These are phyloP conservation scores for Prunus dulcis DNA, from an alignment of 306 rosid species.

Conservation along the genomic window DNA sequence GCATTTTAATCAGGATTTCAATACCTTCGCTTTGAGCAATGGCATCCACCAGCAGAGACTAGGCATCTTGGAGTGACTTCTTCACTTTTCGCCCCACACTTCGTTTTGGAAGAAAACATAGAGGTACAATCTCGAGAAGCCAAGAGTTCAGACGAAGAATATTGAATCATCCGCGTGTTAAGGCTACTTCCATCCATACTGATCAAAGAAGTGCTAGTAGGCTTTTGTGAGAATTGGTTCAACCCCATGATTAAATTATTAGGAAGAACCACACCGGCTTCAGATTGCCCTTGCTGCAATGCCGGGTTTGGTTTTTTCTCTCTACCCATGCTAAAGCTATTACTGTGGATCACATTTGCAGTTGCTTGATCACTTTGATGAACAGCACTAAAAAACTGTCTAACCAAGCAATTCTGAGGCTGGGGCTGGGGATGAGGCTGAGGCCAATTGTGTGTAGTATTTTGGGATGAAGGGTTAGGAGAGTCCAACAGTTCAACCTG, in stretches of 20 bases:
- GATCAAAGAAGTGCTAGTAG: constrained; percentile 10
- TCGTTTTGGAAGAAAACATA: constrained; percentile 13
- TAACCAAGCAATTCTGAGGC: neutral
- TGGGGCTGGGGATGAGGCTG: no score
- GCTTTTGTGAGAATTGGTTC: constrained; percentile 18
- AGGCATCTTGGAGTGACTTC: constrained; percentile 12
- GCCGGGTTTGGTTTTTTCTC: neutral
- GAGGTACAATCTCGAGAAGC: neutral
- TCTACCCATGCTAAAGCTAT: neutral
- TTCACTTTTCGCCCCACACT: neutral
- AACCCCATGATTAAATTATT: constrained; percentile 5
- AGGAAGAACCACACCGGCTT: constrained; percentile 5
- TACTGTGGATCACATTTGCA: neutral
- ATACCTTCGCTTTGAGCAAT: constrained; percentile 28
- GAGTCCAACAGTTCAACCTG: constrained; percentile 23
- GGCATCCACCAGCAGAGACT: constrained; percentile 26
- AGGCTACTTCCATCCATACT: constrained; percentile 12
- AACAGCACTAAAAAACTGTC: constrained; percentile 9
- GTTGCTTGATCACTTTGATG: constrained; percentile 3
- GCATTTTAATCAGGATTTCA: neutral
- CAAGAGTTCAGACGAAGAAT: constrained; percentile 7
- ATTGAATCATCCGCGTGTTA: neutral
- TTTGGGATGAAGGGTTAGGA: neutral
- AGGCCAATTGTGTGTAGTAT: no score
- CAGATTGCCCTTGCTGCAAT: neutral